Evolutionary conservation across 495 filamentous ascomycete genomes (phyloP).

Genomic region (Xylaria sp.): DNA sequence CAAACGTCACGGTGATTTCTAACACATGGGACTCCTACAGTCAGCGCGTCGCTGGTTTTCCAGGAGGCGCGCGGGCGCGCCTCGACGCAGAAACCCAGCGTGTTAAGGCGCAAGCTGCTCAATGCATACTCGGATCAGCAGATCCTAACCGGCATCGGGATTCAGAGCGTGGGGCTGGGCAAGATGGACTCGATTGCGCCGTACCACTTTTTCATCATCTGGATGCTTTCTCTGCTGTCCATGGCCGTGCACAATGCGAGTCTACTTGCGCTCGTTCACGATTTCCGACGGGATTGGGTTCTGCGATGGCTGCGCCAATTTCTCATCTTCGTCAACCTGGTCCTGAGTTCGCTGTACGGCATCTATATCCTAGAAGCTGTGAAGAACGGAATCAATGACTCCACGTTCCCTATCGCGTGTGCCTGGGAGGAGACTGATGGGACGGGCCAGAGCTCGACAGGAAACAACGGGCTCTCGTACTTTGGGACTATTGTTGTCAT

Average conservation of each 20-base stretch:
- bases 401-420: slow-evolving; percentile 61
- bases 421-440: slow-evolving; percentile 48
- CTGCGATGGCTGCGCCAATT: slow-evolving; percentile 65
- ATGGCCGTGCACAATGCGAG: slow-evolving; percentile 65
- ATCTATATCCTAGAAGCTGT: slow-evolving; percentile 57
- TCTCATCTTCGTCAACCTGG: slow-evolving; percentile 65
- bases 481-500: slow-evolving; percentile 61
- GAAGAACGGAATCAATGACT: slow-evolving; percentile 50
- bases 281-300: slow-evolving; percentile 68
- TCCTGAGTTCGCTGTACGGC: slow-evolving; percentile 56
- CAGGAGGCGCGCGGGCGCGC: slow-evolving; percentile 45
- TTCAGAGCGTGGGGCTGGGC: slow-evolving; percentile 59
- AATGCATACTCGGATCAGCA: slow-evolving; percentile 66
- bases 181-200: slow-evolving; percentile 57
- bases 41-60: slow-evolving; percentile 56
- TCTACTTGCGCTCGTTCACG: slow-evolving; percentile 61
- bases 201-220: slow-evolving; percentile 69
- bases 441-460: slow-evolving; percentile 23
- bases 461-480: slow-evolving; percentile 50
- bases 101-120: slow-evolving; percentile 62
- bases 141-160: slow-evolving; percentile 66
- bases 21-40: not conserved
- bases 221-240: slow-evolving; percentile 64
- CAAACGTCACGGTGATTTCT: not conserved
- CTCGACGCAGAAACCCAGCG: slow-evolving; percentile 41